Evolutionary conservation across 208 protist species (phyloP).

Genomic region (Crithidia acanthocephali): DNA sequence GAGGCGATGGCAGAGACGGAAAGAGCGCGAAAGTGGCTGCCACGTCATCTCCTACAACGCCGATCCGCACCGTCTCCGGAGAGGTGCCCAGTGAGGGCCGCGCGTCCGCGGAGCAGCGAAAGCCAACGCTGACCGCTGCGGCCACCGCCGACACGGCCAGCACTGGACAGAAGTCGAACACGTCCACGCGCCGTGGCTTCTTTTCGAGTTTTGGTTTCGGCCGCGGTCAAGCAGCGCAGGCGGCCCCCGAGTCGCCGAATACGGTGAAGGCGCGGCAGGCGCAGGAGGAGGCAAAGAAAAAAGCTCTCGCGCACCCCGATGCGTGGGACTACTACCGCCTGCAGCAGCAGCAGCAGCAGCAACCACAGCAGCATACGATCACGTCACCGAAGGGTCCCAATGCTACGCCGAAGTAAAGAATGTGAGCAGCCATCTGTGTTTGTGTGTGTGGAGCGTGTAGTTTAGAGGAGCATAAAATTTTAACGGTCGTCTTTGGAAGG

Average conservation of each 20-base stretch:
- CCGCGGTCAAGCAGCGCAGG: background rate
- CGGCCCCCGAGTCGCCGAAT: conserved; percentile 10
- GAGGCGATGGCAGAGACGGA: too few relatives aligned
- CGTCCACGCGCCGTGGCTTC: conserved; percentile 11
- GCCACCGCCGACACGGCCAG: background rate
- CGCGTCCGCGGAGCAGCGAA: too few relatives aligned
- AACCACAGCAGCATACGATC: background rate
- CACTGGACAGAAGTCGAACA: background rate
- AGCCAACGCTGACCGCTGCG: too few relatives aligned
- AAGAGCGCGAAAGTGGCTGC: too few relatives aligned
- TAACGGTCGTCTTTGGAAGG: too few relatives aligned
- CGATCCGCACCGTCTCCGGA: background rate
- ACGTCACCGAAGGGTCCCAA: too few relatives aligned
- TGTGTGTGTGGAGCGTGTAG: too few relatives aligned
- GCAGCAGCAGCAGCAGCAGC: background rate
- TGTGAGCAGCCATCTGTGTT: too few relatives aligned
- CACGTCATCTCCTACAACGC: background rate
- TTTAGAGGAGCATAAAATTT: too few relatives aligned
- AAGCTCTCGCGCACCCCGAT: conserved; percentile 29
- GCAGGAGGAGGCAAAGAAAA: conserved; percentile 20
- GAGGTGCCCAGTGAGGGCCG: background rate
- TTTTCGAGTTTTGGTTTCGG: conserved; percentile 24
- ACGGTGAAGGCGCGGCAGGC: background rate
- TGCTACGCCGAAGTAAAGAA: too few relatives aligned
- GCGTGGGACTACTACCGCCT: conserved; percentile 21